Base-by-base conservation (phyloP, 2,329 filamentous ascomycete species). In the Clonostachys byssicola region DNA sequence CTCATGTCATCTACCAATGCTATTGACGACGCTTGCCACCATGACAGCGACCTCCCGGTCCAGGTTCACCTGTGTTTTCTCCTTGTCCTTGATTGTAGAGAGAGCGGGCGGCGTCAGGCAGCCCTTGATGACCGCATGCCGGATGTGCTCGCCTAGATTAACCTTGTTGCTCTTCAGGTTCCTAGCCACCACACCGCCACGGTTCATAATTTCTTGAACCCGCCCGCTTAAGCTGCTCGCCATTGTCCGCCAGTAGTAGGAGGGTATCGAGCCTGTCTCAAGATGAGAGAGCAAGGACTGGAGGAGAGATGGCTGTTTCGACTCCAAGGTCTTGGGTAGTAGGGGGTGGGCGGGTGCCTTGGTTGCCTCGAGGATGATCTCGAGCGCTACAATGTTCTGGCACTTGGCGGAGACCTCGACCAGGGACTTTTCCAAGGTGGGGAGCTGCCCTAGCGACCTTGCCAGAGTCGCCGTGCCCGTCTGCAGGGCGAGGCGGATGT, bases 21-120 rank as follows among this genome's bases (percentile, higher is more conserved):
- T 77, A 43, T 77, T 79, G 38, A 91, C 75, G 6, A 96, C 83
- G 57, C 89, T 89, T 45, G 88, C 86, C 40, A 95, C 88, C 92
- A 97, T 96, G 43, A 97, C 92, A 2, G 92, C 91, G 43, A 92
- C 86, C 68, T 97, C 94, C 38, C 92, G 80, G 59, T 96, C 92
- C 89, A 90, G 96, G 47, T 70, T 70, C 12, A 69, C 68, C n/a
- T 69, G 60, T 40, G 75, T 66, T 48, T 72, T 75, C 34, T 62
- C 66, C 56, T 72, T 80, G 40, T 65, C 69, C 49, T 67, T 73
- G 12, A 65, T 62, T 9, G 60, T 62, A 4, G 62, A 55, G 42
- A 81, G 60, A 0, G 74, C 78, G 13, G 74, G 77, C 3, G 89
- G 88, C 44, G 86, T 62, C 61, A 85, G 81, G 35, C 84, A 87